Percentiles rank a stretch among this genome's conserved stretches.
Evolutionary conservation across 148 eudicot genomes (phyloP).

Genomic region (Fallopia convolvulus): DNA sequence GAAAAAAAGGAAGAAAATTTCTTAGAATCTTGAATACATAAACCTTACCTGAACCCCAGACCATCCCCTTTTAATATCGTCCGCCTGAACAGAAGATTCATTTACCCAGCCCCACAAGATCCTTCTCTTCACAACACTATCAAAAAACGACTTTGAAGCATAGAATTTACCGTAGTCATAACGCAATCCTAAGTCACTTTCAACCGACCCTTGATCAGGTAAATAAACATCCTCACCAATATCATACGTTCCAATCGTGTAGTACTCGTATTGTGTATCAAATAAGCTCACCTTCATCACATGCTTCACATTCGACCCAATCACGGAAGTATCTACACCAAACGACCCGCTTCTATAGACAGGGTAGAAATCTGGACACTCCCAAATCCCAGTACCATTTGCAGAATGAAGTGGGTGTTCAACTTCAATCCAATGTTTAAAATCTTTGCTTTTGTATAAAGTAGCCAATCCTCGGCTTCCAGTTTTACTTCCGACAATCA

Average conservation of each 20-base stretch:
- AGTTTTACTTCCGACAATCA: slow-evolving; percentile 3
- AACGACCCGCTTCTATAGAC: slow-evolving; percentile 16
- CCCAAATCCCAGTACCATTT: slow-evolving; percentile 55
- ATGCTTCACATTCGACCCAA: slow-evolving; percentile 29
- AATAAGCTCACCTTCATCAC: slow-evolving; percentile 53
- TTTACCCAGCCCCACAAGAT: slow-evolving; percentile 68
- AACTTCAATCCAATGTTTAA: slow-evolving; percentile 34
- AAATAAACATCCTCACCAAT: slow-evolving; percentile 26
- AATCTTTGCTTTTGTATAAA: slow-evolving; percentile 54
- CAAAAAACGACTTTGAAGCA: slow-evolving; percentile 74
- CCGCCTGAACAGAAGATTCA: slow-evolving; percentile 26
- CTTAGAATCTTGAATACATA: background rate
- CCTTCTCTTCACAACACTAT: slow-evolving; percentile 37
- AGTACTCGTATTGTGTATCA: slow-evolving; percentile 34
- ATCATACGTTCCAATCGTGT: slow-evolving; percentile 52
- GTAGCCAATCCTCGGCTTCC: slow-evolving; percentile 16
- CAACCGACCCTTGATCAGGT: slow-evolving; percentile 37
- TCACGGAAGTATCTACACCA: slow-evolving; percentile 36
- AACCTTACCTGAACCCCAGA: slow-evolving; percentile 65
- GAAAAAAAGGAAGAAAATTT: background rate
- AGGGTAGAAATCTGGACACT: slow-evolving; percentile 73
- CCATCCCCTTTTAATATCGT: slow-evolving; percentile 52
- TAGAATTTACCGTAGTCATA: slow-evolving; percentile 67
- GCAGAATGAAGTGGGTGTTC: slow-evolving; percentile 34
- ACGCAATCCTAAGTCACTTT: slow-evolving; percentile 27